Evolutionary conservation across 768 basidiomycete species (phyloP).

Genomic region (Tylopilus balloui): DNA sequence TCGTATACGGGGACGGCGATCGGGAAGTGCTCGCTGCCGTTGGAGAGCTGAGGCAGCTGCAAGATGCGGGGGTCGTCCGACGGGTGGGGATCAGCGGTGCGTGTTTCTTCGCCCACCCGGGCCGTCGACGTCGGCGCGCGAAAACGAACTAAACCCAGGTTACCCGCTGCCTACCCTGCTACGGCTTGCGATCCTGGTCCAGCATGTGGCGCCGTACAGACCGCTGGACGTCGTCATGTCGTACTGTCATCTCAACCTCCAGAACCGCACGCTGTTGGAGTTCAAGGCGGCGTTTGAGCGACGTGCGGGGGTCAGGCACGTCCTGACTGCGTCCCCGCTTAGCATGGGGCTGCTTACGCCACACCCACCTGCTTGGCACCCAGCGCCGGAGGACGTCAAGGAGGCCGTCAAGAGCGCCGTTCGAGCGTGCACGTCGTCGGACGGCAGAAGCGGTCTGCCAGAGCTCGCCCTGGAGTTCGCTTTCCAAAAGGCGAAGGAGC

Average conservation of each 20-base stretch:
- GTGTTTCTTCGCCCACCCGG: not conserved
- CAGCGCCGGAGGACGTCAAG: conserved; percentile 53
- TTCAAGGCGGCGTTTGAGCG: conserved; percentile 54
- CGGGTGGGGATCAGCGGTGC: conserved; percentile 78
- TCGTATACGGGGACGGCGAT: conserved; percentile 65
- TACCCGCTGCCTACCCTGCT: conserved; percentile 82
- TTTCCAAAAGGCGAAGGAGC: conserved; percentile 43
- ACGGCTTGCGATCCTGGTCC: conserved; percentile 71
- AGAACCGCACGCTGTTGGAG: conserved; percentile 56
- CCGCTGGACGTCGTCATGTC: conserved; percentile 78
- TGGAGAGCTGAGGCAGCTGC: conserved; percentile 58
- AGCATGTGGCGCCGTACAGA: conserved; percentile 58
- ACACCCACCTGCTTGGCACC: conserved; percentile 67
- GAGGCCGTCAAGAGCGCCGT: conserved; percentile 40
- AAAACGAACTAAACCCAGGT: conserved; percentile 45
- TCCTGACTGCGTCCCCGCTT: conserved; percentile 77
- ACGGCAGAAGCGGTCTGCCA: conserved; percentile 41
- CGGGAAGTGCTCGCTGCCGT: conserved; percentile 65
- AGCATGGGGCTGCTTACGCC: conserved; percentile 76
- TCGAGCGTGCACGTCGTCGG: conserved; percentile 33
- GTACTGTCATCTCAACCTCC: conserved; percentile 76
- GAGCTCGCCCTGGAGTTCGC: conserved; percentile 73
- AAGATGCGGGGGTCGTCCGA: conserved; percentile 68
- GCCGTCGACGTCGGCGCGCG: not conserved
- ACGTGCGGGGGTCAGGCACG: conserved; percentile 62